Conservation (phyloP, 1,284 basidiomycete species). For the Mycena sp. region DNA sequence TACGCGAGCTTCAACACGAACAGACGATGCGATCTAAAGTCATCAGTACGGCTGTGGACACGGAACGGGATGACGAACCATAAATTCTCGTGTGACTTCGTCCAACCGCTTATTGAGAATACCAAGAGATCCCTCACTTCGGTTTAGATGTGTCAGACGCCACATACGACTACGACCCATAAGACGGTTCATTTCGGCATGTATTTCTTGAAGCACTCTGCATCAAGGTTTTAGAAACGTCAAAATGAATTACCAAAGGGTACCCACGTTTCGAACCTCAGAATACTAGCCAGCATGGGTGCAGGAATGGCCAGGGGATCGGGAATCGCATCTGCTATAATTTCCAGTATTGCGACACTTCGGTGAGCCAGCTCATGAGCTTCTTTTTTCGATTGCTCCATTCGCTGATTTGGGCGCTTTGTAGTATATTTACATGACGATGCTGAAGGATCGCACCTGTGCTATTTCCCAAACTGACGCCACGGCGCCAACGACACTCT, state of each 20-base stretch:
- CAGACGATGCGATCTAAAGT: background rate
- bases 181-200: background rate
- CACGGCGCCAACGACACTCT: constrained; percentile 7
- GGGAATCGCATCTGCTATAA: background rate
- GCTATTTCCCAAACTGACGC: background rate
- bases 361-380: background rate
- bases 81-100: constrained; percentile 6
- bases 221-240: background rate
- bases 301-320: background rate
- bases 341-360: background rate
- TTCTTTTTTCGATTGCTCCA: constrained; percentile 3
- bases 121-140: background rate
- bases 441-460: background rate
- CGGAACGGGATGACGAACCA: background rate
- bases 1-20: background rate
- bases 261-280: background rate
- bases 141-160: constrained; percentile 8
- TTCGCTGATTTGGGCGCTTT: background rate
- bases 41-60: no score
- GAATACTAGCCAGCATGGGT: constrained; percentile 2
- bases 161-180: background rate
- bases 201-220: background rate
- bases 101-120: constrained; percentile 3
- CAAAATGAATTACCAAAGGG: background rate
- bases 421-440: no score